Evolutionary conservation across 306 rosid species (phyloP), one percentile per base, ranked within the genome.

Genomic region (Lathyrus sativus): DNA sequence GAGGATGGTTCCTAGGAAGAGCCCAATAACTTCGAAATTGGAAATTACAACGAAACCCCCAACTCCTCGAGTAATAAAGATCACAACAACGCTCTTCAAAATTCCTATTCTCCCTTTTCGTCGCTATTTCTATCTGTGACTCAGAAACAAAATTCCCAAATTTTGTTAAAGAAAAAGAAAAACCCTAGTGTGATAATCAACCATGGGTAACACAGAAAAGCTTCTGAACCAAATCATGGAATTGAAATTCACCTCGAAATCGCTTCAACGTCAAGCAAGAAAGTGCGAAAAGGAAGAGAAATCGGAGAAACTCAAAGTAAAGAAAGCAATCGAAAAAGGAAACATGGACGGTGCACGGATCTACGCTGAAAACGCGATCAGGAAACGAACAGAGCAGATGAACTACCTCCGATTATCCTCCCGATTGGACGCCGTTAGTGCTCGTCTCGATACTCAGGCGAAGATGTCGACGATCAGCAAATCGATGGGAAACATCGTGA

Each of bases 211-310:
- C 85, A 86, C 98, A 2, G 98, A 92, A 82, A 92, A 87, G 71
- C 85, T 92, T 53, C 13, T 92, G 87, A 92, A 87, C 46, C 98
- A 92, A 87, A 92, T 92, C 83, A 92, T 92, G 98, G 98, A 92
- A 58, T 70, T 92, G 79, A 92, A 92, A 71, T 92, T 92, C 81
- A 92, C 98, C 2, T 76, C 98, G 2, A 92, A 89, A 15, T 92
- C 98, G n/a, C 92, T 92, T 4, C 96, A 87, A 68, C 89, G 98
- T 6, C 98, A 89, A 68, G 13, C 95, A 11, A 74, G 87, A 0
- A 92, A 92, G 59, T 92, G 98, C 84, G 98, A 89, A 84, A 92
- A 92, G 74, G 98, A 92, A 12, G 98, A 92, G 87, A 92, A 92
- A 46, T 44, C 98, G 5, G 96, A 92, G 81, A 92, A 89, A 82